These are phyloP conservation scores for Coniochaeta ligniaria DNA, from an alignment of 2,329 filamentous ascomycete species.

Conservation along the genomic window DNA sequence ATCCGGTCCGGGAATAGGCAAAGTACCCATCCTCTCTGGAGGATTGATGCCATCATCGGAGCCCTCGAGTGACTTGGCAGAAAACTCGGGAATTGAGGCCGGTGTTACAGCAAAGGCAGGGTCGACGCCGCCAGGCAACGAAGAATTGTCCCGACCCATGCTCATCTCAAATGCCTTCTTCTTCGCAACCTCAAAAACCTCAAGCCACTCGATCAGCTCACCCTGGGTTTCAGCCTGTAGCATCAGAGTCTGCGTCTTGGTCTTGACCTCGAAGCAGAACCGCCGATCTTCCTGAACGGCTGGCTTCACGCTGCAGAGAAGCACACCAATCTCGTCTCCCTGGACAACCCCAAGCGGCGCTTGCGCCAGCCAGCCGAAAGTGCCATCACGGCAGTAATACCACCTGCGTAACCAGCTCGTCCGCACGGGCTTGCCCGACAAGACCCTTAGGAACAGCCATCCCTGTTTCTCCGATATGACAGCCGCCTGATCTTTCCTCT, in stretches of 20 bases:
- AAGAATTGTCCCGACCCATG: slow-evolving; percentile 41
- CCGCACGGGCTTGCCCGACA: slow-evolving; percentile 81
- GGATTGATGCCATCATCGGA: slow-evolving; percentile 24
- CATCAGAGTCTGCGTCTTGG: slow-evolving; percentile 83
- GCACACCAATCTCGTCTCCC: slow-evolving; percentile 89
- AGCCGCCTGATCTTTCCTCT: slow-evolving; percentile 42
- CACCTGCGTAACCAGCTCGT: slow-evolving; percentile 87
- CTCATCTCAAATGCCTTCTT: slow-evolving; percentile 79
- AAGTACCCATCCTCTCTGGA: slow-evolving; percentile 55
- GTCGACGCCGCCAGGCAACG: slow-evolving; percentile 44
- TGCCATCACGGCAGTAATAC: slow-evolving; percentile 93
- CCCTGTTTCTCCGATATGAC: slow-evolving; percentile 75
- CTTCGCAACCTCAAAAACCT: slow-evolving; percentile 89
- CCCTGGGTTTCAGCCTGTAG: slow-evolving; percentile 88
- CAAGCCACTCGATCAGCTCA: slow-evolving; percentile 91
- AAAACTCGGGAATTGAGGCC: slow-evolving; percentile 83
- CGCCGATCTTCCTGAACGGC: slow-evolving; percentile 87
- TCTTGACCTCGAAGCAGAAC: slow-evolving; percentile 98
- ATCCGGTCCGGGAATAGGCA: slow-evolving; percentile 59
- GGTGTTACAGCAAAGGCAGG: slow-evolving; percentile 90
- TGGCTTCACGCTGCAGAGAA: slow-evolving; percentile 88
- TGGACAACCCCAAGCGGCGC: slow-evolving; percentile 83
- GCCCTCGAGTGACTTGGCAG: slow-evolving; percentile 57
- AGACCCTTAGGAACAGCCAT: slow-evolving; percentile 79
- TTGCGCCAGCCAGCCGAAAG: slow-evolving; percentile 91